These are phyloP conservation scores for Xerocomellus dryophilus DNA, from an alignment of 768 basidiomycete genomes.

Conservation along the genomic window DNA sequence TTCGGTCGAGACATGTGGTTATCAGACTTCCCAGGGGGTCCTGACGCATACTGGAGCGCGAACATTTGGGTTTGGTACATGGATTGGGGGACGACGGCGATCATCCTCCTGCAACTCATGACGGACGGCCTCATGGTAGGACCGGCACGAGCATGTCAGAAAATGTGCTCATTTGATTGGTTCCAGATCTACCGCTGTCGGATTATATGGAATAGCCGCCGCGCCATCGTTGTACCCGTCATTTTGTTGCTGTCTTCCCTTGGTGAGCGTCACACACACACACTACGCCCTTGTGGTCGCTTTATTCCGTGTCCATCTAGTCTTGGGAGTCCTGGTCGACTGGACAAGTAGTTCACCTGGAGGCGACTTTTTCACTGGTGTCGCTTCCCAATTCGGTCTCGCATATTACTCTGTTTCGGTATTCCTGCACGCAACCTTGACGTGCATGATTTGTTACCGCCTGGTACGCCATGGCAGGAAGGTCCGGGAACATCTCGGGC, in stretches of 20 bases:
- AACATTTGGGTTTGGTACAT: constrained; percentile 28
- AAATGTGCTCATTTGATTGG: background rate
- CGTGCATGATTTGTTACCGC: no score
- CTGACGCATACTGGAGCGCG: constrained; percentile 28
- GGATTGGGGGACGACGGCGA: constrained; percentile 24
- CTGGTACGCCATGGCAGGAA: no score
- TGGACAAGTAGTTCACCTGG: constrained; percentile 14
- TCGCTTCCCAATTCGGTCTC: no score
- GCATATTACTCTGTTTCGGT: no score
- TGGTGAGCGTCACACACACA: constrained; percentile 5
- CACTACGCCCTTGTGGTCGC: background rate
- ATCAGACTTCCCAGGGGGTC: constrained; percentile 35
- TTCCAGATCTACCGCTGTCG: constrained; percentile 41
- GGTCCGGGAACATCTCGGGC: no score
- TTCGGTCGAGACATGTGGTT: constrained; percentile 40
- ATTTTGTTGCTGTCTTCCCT: constrained; percentile 24
- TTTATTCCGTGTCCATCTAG: constrained; percentile 7
- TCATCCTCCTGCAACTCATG: constrained; percentile 34
- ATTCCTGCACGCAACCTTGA: no score
- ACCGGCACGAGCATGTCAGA: background rate
- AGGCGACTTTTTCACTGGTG: constrained; percentile 12
- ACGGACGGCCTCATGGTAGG: constrained; percentile 32
- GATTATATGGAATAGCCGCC: constrained; percentile 31
- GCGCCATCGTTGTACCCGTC: constrained; percentile 11
- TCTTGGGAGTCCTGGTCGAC: constrained; percentile 14